phyloP scores from a whole-genome alignment of 169 alveolate genomes.

The Cyclospora cayetanensis region DNA sequence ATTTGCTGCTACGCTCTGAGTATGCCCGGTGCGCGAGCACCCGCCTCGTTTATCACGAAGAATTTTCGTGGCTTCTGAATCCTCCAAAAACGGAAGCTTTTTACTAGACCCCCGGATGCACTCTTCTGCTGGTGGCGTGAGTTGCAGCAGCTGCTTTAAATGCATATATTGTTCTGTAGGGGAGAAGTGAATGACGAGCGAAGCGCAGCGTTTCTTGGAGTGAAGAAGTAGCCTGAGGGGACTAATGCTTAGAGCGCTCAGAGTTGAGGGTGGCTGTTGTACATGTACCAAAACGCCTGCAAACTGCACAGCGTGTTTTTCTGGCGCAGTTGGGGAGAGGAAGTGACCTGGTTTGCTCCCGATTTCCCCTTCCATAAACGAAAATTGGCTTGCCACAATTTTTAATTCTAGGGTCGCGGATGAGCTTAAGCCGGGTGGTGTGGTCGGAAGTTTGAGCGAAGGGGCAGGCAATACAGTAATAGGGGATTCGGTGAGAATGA shows the following conservation, averaged over 20 bases:
- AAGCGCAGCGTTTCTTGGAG: conserved; percentile 39
- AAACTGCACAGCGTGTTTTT: conserved; percentile 16
- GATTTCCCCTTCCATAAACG: neutral
- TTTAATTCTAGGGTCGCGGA: conserved; percentile 56
- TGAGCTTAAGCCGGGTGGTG: conserved; percentile 35
- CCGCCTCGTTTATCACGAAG: no score
- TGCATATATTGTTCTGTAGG: conserved; percentile 54
- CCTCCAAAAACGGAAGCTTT: no score
- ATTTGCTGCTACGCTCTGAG: neutral
- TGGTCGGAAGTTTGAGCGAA: conserved; percentile 23
- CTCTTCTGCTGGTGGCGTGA: neutral
- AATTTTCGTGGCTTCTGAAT: no score
- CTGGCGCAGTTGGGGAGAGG: neutral
- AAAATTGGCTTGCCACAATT: neutral
- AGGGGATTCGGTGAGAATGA: neutral
- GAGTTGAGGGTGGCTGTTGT: conserved; percentile 31
- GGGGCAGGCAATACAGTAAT: conserved; percentile 54
- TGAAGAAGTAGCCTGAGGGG: conserved; percentile 24
- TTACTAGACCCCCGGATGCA: neutral
- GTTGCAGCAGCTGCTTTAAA: neutral
- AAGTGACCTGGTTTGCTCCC: neutral
- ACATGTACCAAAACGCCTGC: conserved; percentile 28
- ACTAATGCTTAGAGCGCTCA: conserved; percentile 12
- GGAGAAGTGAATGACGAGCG: conserved; percentile 15
- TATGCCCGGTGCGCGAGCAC: no score